Evolutionary conservation across 1,284 basidiomycete genomes (phyloP).

Genomic region (Cryptococcus sp.): DNA sequence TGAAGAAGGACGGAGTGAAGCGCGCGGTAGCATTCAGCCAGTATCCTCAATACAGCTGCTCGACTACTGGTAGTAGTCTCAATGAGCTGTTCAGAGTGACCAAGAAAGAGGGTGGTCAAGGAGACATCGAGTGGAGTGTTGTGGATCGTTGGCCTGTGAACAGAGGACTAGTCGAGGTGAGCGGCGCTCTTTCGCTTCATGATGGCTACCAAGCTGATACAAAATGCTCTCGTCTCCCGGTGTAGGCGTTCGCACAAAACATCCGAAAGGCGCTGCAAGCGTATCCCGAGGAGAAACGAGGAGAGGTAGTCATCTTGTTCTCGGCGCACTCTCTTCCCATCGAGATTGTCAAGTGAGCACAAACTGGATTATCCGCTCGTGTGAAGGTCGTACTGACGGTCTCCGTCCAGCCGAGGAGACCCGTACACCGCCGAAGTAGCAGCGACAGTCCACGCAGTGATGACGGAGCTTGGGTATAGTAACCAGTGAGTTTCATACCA

Average conservation of each 20-base stretch:
- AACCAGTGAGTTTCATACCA: slow-evolving; percentile 53
- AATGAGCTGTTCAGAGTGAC: slow-evolving; percentile 78
- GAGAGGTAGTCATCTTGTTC: slow-evolving; percentile 83
- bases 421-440: slow-evolving; percentile 96
- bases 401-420: slow-evolving; percentile 83
- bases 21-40: slow-evolving; percentile 96
- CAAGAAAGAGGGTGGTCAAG: slow-evolving; percentile 59
- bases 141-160: slow-evolving; percentile 98
- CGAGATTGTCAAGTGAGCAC: slow-evolving; percentile 77
- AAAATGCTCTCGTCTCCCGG: too few species aligned
- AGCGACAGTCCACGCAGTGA: slow-evolving; percentile 85
- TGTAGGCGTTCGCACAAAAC: slow-evolving; percentile 83
- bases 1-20: slow-evolving; percentile 88
- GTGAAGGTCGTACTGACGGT: not conserved
- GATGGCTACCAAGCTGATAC: not conserved
- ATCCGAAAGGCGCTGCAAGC: slow-evolving; percentile 79
- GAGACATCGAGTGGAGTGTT: slow-evolving; percentile 86
- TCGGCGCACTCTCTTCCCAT: slow-evolving; percentile 98
- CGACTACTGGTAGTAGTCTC: slow-evolving; percentile 93
- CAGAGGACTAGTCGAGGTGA: slow-evolving; percentile 85
- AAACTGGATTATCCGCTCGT: not conserved
- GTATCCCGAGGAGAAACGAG: slow-evolving; percentile 69
- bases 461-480: slow-evolving; percentile 75
- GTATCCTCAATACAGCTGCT: slow-evolving; percentile 99
- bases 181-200: slow-evolving; percentile 32